Percentiles rank a stretch among this genome's conserved stretches.
These are phyloP conservation scores for Hanseniaspora uvarum DNA, from an alignment of 1,139 yeast genomes.

Conservation along the genomic window DNA sequence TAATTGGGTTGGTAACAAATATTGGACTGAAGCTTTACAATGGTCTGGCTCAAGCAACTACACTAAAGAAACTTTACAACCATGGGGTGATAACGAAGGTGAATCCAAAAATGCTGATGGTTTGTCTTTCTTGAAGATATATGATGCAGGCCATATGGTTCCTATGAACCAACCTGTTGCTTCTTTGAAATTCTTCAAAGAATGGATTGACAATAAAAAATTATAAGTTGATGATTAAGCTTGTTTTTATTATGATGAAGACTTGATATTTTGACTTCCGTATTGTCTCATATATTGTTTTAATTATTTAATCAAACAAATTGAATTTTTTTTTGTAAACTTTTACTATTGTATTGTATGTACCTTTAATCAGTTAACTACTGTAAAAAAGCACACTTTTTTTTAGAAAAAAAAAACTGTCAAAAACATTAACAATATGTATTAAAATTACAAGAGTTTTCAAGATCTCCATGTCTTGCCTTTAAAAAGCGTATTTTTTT, in stretches of 20 bases:
- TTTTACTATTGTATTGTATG: too few species aligned
- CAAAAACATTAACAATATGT: too few species aligned
- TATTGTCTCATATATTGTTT: not conserved
- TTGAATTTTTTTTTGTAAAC: too few species aligned
- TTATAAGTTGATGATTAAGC: not conserved
- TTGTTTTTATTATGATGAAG: not conserved
- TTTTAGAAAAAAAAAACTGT: too few species aligned
- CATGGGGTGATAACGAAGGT: slow-evolving; percentile 48
- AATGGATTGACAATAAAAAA: slow-evolving; percentile 54
- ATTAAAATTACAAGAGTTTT: too few species aligned
- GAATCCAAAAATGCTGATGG: slow-evolving; percentile 45
- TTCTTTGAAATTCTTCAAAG: slow-evolving; percentile 64
- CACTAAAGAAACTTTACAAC: slow-evolving; percentile 34
- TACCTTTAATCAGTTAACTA: too few species aligned
- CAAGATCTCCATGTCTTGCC: too few species aligned
- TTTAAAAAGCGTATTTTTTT: too few species aligned
- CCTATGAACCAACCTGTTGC: slow-evolving; percentile 74
- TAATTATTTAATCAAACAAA: too few species aligned
- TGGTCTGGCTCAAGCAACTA: slow-evolving; percentile 56
- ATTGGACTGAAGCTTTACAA: slow-evolving; percentile 63
- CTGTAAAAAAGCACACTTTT: too few species aligned
- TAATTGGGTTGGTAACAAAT: slow-evolving; percentile 78
- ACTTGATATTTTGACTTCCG: too few species aligned
- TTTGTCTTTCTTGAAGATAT: slow-evolving; percentile 53
- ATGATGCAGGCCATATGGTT: slow-evolving; percentile 66